phyloP scores from a whole-genome alignment of 2,329 filamentous ascomycete species.

The Waltergamsia citrina region DNA sequence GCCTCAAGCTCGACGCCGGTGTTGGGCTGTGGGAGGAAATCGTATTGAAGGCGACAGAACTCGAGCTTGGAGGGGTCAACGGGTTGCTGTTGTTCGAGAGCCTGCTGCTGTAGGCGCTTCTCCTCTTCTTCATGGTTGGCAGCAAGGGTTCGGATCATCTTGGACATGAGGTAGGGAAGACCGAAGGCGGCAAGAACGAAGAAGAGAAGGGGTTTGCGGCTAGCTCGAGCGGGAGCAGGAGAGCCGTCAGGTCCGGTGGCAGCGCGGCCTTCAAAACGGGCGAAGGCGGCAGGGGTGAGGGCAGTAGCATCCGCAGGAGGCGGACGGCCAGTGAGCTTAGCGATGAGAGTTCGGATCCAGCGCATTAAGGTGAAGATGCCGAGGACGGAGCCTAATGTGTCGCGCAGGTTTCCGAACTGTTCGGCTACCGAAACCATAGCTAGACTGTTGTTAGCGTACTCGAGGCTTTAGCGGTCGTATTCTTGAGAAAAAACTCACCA shows the following conservation, averaged over 20 bases:
- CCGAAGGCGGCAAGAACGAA: constrained; percentile 93
- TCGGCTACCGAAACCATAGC: constrained; percentile 98
- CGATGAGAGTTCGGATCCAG: constrained; percentile 85
- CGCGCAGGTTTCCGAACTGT: constrained; percentile 87
- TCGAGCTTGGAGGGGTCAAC: constrained; percentile 88
- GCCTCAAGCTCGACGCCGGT: constrained; percentile 75
- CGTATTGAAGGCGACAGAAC: constrained; percentile 90
- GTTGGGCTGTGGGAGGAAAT: constrained; percentile 76
- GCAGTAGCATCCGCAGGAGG: constrained; percentile 79
- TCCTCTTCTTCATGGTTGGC: constrained; percentile 79
- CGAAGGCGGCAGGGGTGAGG: constrained; percentile 85
- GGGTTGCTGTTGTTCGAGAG: constrained; percentile 40
- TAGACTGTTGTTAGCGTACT: constrained; percentile 21
- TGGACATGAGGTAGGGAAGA: constrained; percentile 93
- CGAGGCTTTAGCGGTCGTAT: neutral
- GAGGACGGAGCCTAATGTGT: constrained; percentile 85
- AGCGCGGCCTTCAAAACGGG: constrained; percentile 70
- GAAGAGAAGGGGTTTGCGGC: constrained; percentile 91
- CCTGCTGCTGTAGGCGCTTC: constrained; percentile 40
- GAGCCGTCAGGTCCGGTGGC: constrained; percentile 50
- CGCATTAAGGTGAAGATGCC: constrained; percentile 94
- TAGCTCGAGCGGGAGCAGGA: constrained; percentile 60
- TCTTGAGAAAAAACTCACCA: constrained; percentile 54
- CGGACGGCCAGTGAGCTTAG: constrained; percentile 86
- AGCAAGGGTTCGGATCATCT: constrained; percentile 80